phyloP scores from a whole-genome alignment of 257 asterid species.

The Fraxinus cuspidata region DNA sequence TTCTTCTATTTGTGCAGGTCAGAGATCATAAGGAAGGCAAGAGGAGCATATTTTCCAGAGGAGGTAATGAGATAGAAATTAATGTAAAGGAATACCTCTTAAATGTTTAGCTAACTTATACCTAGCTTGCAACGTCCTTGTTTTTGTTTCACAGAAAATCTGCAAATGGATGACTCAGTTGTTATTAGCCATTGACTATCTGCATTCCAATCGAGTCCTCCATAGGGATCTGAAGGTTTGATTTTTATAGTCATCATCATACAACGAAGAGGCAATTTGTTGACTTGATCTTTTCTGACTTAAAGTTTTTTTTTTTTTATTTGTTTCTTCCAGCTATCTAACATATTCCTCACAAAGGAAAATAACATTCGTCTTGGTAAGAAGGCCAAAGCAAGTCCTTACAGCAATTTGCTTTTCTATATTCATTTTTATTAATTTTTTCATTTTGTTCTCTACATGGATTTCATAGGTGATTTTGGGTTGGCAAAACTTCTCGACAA shows the following conservation, averaged over 20 bases:
- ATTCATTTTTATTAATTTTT: conserved; percentile 18
- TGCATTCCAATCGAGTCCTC: conserved; percentile 55
- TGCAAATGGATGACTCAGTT: conserved; percentile 65
- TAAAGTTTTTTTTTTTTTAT: neutral
- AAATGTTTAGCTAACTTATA: conserved; percentile 6
- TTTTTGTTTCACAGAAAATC: conserved; percentile 38
- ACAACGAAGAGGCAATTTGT: neutral
- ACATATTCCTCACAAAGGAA: conserved; percentile 84
- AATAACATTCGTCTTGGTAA: conserved; percentile 85
- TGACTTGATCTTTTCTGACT: conserved; percentile 27
- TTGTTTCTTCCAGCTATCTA: conserved; percentile 42
- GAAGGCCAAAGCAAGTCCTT: conserved; percentile 28
- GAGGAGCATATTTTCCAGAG: conserved; percentile 80
- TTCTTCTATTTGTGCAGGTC: conserved; percentile 48
- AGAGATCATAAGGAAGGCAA: conserved; percentile 61
- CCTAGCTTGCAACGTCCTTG: conserved; percentile 1
- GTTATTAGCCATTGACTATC: conserved; percentile 51
- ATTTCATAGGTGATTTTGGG: conserved; percentile 83
- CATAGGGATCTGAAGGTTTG: conserved; percentile 59
- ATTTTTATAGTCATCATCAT: neutral
- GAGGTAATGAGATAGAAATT: conserved; percentile 59
- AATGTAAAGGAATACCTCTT: conserved; percentile 1
- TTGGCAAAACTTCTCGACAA: conserved; percentile 76
- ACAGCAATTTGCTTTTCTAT: neutral
- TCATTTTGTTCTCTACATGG: conserved; percentile 23